Percentiles rank a stretch among this genome's conserved stretches.
Evolutionary conservation across 2,329 filamentous ascomycete genomes (phyloP).

Genomic region (Coleophoma crateriformis): DNA sequence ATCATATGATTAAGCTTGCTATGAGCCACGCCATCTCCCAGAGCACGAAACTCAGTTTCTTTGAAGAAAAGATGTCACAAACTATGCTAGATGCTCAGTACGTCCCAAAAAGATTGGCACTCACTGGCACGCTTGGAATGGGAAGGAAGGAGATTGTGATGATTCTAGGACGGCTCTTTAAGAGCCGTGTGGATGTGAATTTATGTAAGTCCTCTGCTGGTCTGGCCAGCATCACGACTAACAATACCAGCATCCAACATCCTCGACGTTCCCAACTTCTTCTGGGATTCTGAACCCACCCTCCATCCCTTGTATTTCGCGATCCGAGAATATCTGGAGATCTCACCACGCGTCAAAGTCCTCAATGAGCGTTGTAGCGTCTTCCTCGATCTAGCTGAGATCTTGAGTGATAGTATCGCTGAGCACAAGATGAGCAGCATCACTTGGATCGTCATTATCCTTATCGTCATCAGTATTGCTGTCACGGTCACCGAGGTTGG

Average conservation of each 20-base stretch:
- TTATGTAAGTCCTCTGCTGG: conserved; percentile 62
- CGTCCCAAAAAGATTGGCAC: conserved; percentile 80
- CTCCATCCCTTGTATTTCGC: conserved; percentile 91
- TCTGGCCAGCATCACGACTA: conserved; percentile 6
- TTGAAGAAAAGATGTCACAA: conserved; percentile 91
- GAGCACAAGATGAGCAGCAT: conserved; percentile 94
- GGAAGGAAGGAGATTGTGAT: conserved; percentile 86
- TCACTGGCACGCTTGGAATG: conserved; percentile 90
- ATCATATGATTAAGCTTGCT: conserved; percentile 98
- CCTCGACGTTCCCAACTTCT: conserved; percentile 93
- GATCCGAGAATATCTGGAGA: conserved; percentile 95
- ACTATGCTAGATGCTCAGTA: conserved; percentile 93
- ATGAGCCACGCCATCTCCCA: conserved; percentile 98
- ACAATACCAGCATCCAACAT: conserved; percentile 73
- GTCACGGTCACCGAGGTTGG: conserved; percentile 89
- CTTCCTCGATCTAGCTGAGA: conserved; percentile 93
- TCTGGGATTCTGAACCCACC: conserved; percentile 96
- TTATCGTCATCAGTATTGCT: conserved; percentile 85
- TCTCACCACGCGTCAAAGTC: conserved; percentile 91
- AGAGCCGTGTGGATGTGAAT: conserved; percentile 93
- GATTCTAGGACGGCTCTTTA: conserved; percentile 86
- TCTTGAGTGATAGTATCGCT: conserved; percentile 84
- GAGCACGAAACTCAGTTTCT: conserved; percentile 92
- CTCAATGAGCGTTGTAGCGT: conserved; percentile 96
- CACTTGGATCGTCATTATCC: conserved; percentile 96